Conservation (phyloP, 768 basidiomycete species). For the Tephrocybe sp. region DNA sequence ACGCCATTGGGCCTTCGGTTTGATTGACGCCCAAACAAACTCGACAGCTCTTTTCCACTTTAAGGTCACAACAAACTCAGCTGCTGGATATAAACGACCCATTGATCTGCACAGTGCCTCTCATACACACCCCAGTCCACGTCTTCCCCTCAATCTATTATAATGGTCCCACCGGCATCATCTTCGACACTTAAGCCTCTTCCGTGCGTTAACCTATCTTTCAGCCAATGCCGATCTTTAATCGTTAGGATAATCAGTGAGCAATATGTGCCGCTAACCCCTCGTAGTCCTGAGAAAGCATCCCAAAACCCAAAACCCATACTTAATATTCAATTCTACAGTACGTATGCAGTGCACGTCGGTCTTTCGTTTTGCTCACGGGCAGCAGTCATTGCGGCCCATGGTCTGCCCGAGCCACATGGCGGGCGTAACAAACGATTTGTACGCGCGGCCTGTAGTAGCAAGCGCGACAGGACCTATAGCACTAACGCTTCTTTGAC, state of each 20-base stretch:
- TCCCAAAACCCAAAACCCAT: background rate
- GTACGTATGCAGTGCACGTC: constrained; percentile 7
- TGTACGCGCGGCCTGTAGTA: constrained; percentile 7
- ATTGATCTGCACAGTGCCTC: background rate
- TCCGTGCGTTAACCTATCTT: background rate
- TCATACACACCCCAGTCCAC: background rate
- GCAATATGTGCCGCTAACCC: background rate
- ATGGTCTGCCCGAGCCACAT: constrained; percentile 5
- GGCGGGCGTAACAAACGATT: background rate
- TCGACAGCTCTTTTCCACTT: too few species aligned
- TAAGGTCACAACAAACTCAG: too few species aligned
- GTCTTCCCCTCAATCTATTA: background rate
- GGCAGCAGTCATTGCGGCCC: constrained; percentile 5
- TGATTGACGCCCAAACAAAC: too few species aligned
- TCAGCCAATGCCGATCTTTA: background rate
- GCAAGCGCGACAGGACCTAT: background rate
- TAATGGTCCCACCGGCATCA: background rate
- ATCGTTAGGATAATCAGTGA: background rate
- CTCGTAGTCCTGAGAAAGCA: background rate
- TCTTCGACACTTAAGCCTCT: too few species aligned
- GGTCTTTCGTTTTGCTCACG: background rate
- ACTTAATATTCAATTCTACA: constrained; percentile 19
- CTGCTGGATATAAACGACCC: too few species aligned
- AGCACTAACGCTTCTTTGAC: constrained; percentile 4
- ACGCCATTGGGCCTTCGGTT: too few species aligned